Percentiles rank a stretch among this genome's conserved stretches.
These are phyloP conservation scores for Hypsizygus ulmarius DNA, from an alignment of 1,284 basidiomycete species.

Conservation along the genomic window DNA sequence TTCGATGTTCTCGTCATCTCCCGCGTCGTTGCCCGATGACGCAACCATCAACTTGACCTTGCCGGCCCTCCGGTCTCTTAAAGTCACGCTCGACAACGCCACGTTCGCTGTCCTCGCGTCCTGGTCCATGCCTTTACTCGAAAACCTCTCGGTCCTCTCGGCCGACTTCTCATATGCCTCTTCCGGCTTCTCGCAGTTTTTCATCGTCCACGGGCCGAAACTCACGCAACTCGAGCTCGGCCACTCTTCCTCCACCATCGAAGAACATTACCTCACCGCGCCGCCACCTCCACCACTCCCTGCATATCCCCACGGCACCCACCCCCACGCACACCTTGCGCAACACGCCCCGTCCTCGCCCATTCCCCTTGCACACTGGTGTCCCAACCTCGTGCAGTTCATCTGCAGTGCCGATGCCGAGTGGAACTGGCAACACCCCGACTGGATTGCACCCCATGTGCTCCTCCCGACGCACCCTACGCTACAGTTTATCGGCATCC, in stretches of 20 bases:
- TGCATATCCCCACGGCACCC: too few relatives aligned
- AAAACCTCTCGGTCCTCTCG: slow-evolving; percentile 61
- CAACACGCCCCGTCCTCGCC: slow-evolving; percentile 10
- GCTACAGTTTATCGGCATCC: slow-evolving; percentile 65
- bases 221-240: slow-evolving; percentile 67
- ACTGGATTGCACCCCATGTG: slow-evolving; percentile 77
- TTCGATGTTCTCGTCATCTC: slow-evolving; percentile 21
- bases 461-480: slow-evolving; percentile 60
- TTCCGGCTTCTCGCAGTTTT: slow-evolving; percentile 61
- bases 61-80: slow-evolving; percentile 61
- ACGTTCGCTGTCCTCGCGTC: slow-evolving; percentile 62
- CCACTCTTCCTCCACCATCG: slow-evolving; percentile 61
- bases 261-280: slow-evolving; percentile 57
- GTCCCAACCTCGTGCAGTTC: slow-evolving; percentile 63
- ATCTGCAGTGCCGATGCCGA: slow-evolving; percentile 72
- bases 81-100: slow-evolving; percentile 66
- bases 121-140: slow-evolving; percentile 57
- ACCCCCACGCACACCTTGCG: slow-evolving; percentile 7
- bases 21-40: slow-evolving; percentile 19
- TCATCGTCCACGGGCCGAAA: slow-evolving; percentile 58
- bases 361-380: slow-evolving; percentile 57
- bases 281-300: slow-evolving; percentile 27
- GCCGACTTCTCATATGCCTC: slow-evolving; percentile 67
- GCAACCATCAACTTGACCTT: slow-evolving; percentile 29
- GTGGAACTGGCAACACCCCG: slow-evolving; percentile 75